Evolutionary conservation across 306 rosid genomes (phyloP).

Genomic region (Elaeagnus macrophylla): DNA sequence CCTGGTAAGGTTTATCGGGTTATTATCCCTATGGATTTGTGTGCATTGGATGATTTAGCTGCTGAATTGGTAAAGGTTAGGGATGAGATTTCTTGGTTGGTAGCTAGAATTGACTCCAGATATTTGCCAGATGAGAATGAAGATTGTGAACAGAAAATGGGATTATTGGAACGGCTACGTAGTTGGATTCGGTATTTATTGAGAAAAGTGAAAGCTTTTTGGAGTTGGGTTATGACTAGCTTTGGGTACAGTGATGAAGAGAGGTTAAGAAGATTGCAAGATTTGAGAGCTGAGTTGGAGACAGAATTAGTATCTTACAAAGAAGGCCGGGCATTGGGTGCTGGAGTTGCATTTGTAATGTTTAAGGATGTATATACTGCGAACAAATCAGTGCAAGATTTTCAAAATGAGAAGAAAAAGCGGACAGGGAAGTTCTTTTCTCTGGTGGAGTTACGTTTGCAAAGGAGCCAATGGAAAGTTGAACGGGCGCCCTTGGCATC

Average conservation of each 20-base stretch:
- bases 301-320: conserved; percentile 71
- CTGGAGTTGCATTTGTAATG: conserved; percentile 90
- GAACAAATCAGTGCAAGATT: conserved; percentile 92
- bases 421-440: conserved; percentile 83
- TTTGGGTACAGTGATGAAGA: conserved; percentile 75
- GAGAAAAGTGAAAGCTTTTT: conserved; percentile 34
- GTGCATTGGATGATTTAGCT: conserved; percentile 87
- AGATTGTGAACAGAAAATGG: conserved; percentile 18
- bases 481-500: conserved; percentile 93
- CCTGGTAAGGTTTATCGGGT: conserved; percentile 86
- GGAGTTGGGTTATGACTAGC: conserved; percentile 29
- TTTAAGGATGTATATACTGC: conserved; percentile 86
- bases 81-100: conserved; percentile 69
- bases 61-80: conserved; percentile 52
- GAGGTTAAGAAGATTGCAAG: conserved; percentile 64
- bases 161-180: conserved; percentile 22
- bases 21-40: conserved; percentile 78
- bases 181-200: conserved; percentile 25
- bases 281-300: conserved; percentile 73
- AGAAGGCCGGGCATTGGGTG: conserved; percentile 72
- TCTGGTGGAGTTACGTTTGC: conserved; percentile 59
- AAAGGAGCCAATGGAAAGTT: conserved; percentile 93
- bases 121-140: conserved; percentile 44
- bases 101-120: conserved; percentile 70
- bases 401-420: conserved; percentile 70